Conservation (phyloP, 768 basidiomycete genomes). For the Amanita phalloides region DNA sequence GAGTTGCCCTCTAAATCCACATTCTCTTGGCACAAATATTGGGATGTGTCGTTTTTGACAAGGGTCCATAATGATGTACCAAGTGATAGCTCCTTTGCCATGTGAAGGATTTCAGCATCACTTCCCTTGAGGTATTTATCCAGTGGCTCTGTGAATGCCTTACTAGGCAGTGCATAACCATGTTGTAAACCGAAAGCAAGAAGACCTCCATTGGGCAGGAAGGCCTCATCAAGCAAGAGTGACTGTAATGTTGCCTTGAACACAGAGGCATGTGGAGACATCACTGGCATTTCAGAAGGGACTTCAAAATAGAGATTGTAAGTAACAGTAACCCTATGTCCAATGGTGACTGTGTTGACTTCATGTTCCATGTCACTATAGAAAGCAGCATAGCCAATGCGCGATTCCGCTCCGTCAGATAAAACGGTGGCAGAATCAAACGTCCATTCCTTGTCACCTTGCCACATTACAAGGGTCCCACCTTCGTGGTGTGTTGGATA, state of each 20-base stretch:
- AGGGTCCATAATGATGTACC: conserved; percentile 11
- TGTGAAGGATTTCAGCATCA: conserved; percentile 14
- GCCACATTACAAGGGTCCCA: conserved; percentile 28
- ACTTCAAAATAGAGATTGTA: conserved; percentile 27
- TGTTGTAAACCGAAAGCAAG: conserved; percentile 25
- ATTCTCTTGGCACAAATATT: neutral
- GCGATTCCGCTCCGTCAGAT: conserved; percentile 10
- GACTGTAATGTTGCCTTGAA: conserved; percentile 13
- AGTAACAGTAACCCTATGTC: conserved; percentile 29
- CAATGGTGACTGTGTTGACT: conserved; percentile 22
- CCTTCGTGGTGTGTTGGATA: conserved; percentile 35
- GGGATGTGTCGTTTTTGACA: conserved; percentile 6
- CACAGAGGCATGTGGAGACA: neutral
- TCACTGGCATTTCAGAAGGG: neutral
- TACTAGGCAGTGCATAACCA: conserved; percentile 18
- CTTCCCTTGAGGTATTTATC: conserved; percentile 17
- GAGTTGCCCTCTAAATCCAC: too few species aligned
- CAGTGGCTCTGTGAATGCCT: neutral
- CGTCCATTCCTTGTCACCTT: conserved; percentile 21
- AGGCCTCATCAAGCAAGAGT: conserved; percentile 15
- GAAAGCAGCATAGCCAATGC: conserved; percentile 23
- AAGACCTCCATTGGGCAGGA: conserved; percentile 20
- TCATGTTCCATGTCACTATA: conserved; percentile 31
- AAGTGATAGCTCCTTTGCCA: conserved; percentile 11
- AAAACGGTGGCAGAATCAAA: conserved; percentile 23